Evolutionary conservation across 139 green algal species (phyloP).

Genomic region (Closterium sp.): DNA sequence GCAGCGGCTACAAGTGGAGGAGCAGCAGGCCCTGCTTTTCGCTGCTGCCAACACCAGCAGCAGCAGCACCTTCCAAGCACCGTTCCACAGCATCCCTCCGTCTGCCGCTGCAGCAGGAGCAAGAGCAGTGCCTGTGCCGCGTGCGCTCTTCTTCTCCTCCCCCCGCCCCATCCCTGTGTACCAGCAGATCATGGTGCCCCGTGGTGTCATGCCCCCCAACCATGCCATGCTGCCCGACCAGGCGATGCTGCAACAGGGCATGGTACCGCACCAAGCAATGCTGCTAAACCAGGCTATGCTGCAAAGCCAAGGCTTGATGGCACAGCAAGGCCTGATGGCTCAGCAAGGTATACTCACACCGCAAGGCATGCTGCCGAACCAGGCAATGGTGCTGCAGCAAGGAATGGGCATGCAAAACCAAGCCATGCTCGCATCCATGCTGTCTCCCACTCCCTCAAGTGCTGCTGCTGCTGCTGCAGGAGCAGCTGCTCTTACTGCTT

Average conservation of each 20-base stretch:
- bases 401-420: background rate
- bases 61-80: background rate
- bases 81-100: background rate
- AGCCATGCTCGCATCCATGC: background rate
- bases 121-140: background rate
- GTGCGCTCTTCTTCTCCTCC: background rate
- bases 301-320: background rate
- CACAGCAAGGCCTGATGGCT: background rate
- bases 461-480: background rate
- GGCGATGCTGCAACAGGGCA: background rate
- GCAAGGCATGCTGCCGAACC: background rate
- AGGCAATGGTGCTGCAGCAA: background rate
- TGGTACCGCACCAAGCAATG: background rate
- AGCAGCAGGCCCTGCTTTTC: background rate
- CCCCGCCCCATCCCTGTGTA: background rate
- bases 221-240: background rate
- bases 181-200: background rate
- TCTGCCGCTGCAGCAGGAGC: background rate
- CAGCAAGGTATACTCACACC: background rate
- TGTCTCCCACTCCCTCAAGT: background rate
- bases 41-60: background rate
- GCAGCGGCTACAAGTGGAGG: background rate
- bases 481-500: too few species aligned
- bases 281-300: background rate
- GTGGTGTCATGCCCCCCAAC: background rate